A percentile compares a stretch with the other conserved stretches of the same genome.
Evolutionary conservation across 2,329 filamentous ascomycete genomes (phyloP).

Genomic region (Sclerotinia nivalis): DNA sequence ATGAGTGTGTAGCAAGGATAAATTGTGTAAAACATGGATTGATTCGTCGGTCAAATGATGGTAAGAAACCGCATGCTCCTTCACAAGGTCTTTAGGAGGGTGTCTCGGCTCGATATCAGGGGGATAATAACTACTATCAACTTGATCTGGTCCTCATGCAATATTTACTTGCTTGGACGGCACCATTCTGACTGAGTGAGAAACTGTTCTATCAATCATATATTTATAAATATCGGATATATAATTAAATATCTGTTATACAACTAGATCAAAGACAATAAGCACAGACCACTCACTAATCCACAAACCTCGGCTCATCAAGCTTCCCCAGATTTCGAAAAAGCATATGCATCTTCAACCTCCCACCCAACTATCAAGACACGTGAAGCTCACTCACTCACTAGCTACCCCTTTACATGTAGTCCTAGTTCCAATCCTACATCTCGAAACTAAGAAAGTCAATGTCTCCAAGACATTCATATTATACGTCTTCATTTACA

Average conservation of each 20-base stretch:
- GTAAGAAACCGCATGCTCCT: no score
- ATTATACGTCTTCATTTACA: not conserved
- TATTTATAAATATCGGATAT: no score
- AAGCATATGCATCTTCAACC: not conserved
- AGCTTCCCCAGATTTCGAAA: conserved; percentile 20
- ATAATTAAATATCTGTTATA: not conserved
- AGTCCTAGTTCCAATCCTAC: not conserved
- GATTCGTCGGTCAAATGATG: no score
- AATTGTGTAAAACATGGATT: no score
- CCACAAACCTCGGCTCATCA: conserved; percentile 6
- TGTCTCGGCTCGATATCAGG: not conserved
- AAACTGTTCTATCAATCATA: not conserved
- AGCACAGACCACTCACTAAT: not conserved
- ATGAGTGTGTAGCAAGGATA: not conserved
- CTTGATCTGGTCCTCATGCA: not conserved
- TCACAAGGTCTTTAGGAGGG: no score
- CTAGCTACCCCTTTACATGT: not conserved
- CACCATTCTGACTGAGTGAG: not conserved
- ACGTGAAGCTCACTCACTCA: not conserved
- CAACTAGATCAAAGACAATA: not conserved
- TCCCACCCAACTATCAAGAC: not conserved
- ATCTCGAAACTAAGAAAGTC: not conserved
- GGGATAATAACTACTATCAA: not conserved
- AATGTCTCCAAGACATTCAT: not conserved
- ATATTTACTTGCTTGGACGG: no score